These are phyloP conservation scores for Seiridium unicorne DNA, from an alignment of 2,329 filamentous ascomycete genomes.

Conservation along the genomic window DNA sequence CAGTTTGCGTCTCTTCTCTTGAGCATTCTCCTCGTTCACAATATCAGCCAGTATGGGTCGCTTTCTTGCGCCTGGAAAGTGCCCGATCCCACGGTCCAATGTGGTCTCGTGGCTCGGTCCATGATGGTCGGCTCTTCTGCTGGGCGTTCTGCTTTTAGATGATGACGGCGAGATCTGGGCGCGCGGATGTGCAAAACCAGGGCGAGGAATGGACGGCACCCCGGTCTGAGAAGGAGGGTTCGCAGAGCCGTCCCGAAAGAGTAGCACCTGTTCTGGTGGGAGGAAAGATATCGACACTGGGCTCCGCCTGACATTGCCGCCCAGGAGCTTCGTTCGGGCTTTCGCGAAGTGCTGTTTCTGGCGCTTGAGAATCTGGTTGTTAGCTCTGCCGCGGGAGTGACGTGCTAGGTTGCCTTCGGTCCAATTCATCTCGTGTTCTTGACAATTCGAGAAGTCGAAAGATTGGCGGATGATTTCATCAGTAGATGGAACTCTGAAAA, in stretches of 20 bases:
- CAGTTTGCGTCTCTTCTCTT: slow-evolving; percentile 26
- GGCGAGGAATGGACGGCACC: too few species aligned
- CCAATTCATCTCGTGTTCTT: slow-evolving; percentile 43
- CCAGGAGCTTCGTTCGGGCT: slow-evolving; percentile 31
- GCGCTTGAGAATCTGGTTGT: slow-evolving; percentile 32
- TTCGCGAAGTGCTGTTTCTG: slow-evolving; percentile 48
- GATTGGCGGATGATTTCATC: neutral
- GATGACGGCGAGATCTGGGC: neutral
- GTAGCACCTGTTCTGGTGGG: slow-evolving; percentile 6
- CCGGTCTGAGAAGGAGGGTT: neutral
- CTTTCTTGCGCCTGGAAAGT: slow-evolving; percentile 5
- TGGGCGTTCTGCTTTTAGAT: too few species aligned
- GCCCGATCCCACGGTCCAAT: too few species aligned
- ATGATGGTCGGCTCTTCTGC: too few species aligned
- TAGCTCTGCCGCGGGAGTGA: slow-evolving; percentile 33
- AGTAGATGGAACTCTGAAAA: neutral
- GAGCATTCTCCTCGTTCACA: neutral
- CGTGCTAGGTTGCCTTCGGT: slow-evolving; percentile 45
- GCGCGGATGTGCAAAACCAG: too few species aligned
- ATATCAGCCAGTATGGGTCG: neutral
- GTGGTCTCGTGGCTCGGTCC: too few species aligned
- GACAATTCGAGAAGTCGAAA: neutral
- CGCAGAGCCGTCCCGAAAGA: neutral
- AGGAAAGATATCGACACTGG: slow-evolving; percentile 31
- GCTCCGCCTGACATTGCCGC: slow-evolving; percentile 23